These are phyloP conservation scores for Aspergillus sp. DNA, from an alignment of 2,329 filamentous ascomycete species.

Conservation along the genomic window DNA sequence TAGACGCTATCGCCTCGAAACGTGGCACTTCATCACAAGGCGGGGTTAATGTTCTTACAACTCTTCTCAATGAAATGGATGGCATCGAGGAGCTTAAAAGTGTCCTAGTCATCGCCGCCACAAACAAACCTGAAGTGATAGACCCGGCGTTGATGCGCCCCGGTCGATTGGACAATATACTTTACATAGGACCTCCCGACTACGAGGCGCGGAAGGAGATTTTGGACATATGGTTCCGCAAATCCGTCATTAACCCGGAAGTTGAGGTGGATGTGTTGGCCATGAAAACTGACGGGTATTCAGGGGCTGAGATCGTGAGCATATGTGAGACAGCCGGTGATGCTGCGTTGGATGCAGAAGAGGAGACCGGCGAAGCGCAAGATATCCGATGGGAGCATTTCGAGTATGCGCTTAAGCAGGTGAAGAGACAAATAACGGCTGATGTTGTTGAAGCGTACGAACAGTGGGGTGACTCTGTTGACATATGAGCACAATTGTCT, in stretches of 20 bases:
- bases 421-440: slow-evolving; percentile 61
- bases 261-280: slow-evolving; percentile 69
- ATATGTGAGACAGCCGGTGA: slow-evolving; percentile 57
- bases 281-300: slow-evolving; percentile 69
- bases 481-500: neutral
- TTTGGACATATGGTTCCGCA: slow-evolving; percentile 65
- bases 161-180: slow-evolving; percentile 78
- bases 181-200: slow-evolving; percentile 84
- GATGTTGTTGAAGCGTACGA: slow-evolving; percentile 62
- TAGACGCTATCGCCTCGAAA: slow-evolving; percentile 76
- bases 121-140: slow-evolving; percentile 83
- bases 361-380: slow-evolving; percentile 42
- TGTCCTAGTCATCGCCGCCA: slow-evolving; percentile 86
- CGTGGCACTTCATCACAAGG: slow-evolving; percentile 54
- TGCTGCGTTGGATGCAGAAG: slow-evolving; percentile 54
- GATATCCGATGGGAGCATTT: slow-evolving; percentile 47
- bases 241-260: slow-evolving; percentile 61
- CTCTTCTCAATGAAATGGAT: slow-evolving; percentile 91
- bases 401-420: slow-evolving; percentile 44
- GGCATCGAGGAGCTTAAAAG: slow-evolving; percentile 83
- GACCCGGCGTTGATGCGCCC: slow-evolving; percentile 84
- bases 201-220: slow-evolving; percentile 73
- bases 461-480: slow-evolving; percentile 48
- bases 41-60: slow-evolving; percentile 80
- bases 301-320: slow-evolving; percentile 77